Base-by-base conservation (phyloP, 768 basidiomycete genomes). In the Psilocybe cubensis region DNA sequence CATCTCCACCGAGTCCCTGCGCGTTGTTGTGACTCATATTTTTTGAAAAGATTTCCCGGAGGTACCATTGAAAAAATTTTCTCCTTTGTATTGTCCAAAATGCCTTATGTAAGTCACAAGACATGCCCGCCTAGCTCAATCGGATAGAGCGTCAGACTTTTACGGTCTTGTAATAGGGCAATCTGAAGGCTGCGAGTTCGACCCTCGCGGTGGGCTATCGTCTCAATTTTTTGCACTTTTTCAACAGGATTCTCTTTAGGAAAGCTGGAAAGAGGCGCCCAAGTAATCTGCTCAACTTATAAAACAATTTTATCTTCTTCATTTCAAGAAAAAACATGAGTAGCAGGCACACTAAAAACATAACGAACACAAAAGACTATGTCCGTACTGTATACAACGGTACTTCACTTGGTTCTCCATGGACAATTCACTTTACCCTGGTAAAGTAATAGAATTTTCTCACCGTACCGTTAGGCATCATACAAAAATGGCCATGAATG, bases 121-220 rank as follows among this genome's bases (percentile, higher is more conserved):
- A 49, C 27, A 38, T 46, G 81, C 81, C 82, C 78, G 81, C 79
- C 80, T 83, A 81, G 81, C 80, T 83, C 80, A 83, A 82, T 82
- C 78, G 80, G 81, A 79, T 81, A 82, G 82, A 83, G 81, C 81
- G 79, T 83, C 79, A 81, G 80, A 82, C 80, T 82, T 65, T 73
- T 74, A 73, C 54, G 58, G 41, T 41, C 28, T 28, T 43, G 49
- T 40, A 25, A 50, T 45, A 33, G 33, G 54, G 65, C 45, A 52
- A 88, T 87, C 86, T 87, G 84, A 87, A 88, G 85, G 86, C 83
- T 87, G 86, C 86, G 86, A 84, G 86, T 87, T 87, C 86, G 85
- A 88, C 82, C 85, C 86, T 84, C 86, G 86, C 86, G 85, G 83
- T 86, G 86, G 86, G 86, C 86, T 88, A 83, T 14, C 56, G 38